Conservation (phyloP, 225 moss, liverwort and hornwort genomes). For the Pleurozium schreberi region DNA sequence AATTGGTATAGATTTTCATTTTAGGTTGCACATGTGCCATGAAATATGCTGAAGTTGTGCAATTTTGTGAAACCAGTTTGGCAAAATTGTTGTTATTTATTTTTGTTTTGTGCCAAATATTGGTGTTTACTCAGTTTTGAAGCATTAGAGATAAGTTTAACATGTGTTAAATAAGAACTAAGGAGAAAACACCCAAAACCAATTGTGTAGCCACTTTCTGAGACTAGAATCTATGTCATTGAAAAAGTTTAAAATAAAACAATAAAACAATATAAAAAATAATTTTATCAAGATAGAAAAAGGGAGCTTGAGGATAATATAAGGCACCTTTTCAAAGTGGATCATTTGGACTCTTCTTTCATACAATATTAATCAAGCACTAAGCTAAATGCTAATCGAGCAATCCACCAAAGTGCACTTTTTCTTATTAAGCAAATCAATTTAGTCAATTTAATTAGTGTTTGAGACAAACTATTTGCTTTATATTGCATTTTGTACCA, state of each 20-base stretch:
- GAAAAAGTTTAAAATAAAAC: not conserved
- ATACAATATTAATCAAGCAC: no score
- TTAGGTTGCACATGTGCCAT: accelerated
- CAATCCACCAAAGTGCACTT: not conserved
- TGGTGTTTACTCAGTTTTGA: not conserved
- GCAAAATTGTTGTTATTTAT: accelerated
- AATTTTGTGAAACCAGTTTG: accelerated
- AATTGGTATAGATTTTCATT: not conserved
- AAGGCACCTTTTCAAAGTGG: accelerated
- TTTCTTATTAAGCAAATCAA: accelerated
- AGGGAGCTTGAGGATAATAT: accelerated
- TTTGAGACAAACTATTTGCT: not conserved
- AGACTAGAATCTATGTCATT: not conserved
- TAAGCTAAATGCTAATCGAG: not conserved
- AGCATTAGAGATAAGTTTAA: not conserved
- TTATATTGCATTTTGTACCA: not conserved
- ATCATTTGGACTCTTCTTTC: not conserved
- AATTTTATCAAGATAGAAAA: not conserved
- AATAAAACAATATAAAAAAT: not conserved
- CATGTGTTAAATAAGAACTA: accelerated
- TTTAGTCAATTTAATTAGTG: not conserved
- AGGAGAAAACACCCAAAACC: accelerated
- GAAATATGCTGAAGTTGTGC: not conserved
- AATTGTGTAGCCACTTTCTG: accelerated
- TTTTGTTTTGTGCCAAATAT: not conserved